A percentile compares a stretch with the other conserved stretches of the same genome.
phyloP scores from a whole-genome alignment of 495 filamentous ascomycete species.

The Aspergillus egyptiacus region DNA sequence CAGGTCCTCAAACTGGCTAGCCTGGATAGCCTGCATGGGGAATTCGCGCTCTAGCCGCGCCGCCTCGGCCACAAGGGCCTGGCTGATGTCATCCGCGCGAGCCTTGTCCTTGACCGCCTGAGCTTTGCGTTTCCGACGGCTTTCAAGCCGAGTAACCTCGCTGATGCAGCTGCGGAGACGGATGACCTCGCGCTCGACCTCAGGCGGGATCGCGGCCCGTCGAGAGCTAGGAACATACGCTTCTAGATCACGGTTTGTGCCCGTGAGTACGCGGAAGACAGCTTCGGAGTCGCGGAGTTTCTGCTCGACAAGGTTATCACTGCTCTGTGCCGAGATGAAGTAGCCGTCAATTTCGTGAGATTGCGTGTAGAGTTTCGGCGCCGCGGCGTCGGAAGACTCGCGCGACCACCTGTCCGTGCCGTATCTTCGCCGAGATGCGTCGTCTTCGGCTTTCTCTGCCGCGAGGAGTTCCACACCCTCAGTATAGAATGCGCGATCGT shows the following conservation, averaged over 20 bases:
- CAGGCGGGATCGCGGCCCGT: slow-evolving; percentile 67
- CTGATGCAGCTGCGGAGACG: slow-evolving; percentile 71
- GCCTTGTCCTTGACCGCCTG: slow-evolving; percentile 71
- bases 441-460: slow-evolving; percentile 79
- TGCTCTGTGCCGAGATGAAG: slow-evolving; percentile 75
- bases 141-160: slow-evolving; percentile 76
- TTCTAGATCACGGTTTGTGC: slow-evolving; percentile 72
- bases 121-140: slow-evolving; percentile 65
- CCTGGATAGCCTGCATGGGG: slow-evolving; percentile 74
- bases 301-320: slow-evolving; percentile 70
- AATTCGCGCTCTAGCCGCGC: slow-evolving; percentile 79
- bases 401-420: slow-evolving; percentile 85
- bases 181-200: slow-evolving; percentile 70
- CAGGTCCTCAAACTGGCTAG: slow-evolving; percentile 84
- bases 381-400: slow-evolving; percentile 60
- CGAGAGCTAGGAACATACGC: slow-evolving; percentile 85
- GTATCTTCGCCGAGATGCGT: slow-evolving; percentile 65
- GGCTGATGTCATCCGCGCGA: slow-evolving; percentile 81
- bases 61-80: slow-evolving; percentile 72
- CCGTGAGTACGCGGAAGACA: slow-evolving; percentile 65
- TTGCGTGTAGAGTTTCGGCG: slow-evolving; percentile 67
- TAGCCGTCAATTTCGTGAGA: slow-evolving; percentile 79
- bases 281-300: slow-evolving; percentile 74
- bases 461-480: slow-evolving; percentile 73
- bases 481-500: slow-evolving; percentile 66